Base-by-base conservation (phyloP, 2,329 filamentous ascomycete species). In the Pseudonectria buxi region DNA sequence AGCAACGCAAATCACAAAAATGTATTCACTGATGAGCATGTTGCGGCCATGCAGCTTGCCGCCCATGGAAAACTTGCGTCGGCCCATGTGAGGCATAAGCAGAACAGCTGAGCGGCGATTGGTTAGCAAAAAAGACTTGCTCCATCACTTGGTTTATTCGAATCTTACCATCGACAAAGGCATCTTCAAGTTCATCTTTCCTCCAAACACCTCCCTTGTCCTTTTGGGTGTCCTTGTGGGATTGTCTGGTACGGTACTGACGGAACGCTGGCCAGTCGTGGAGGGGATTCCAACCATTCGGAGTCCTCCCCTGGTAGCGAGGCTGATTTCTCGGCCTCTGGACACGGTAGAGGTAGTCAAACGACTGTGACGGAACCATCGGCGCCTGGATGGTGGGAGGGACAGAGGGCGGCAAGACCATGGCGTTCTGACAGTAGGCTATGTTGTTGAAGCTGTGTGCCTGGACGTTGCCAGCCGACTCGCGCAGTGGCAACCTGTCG, bases 11-110 rank as follows among this genome's bases (percentile, higher is more conserved):
- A 64, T 58, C 33, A 57, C 54, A 37, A 64, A 82, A 29, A 83
- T 69, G 57, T 83, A 83, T 57, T 81, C 76, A 50, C 71, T 74
- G 50, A 84, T 82, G 37, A 84, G 67, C 71, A 82, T 81, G 59
- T 84, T 84, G 32, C 80, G 74, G 4, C 80, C 79, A 47, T 79
- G 76, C 26, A 75, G 72, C 53, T 78, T 74, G 25, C 74, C 71
- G 43, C 72, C 71, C 61, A 79, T 78, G 39, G 72, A 77, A 53
- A 78, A 80, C 61, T 83, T 83, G 50, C 75, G 72, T 33, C 78
- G 69, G 24, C 77, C 77, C 71, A 83, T 80, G 46, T 73, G 70
- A 29, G 79, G 78, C 55, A 83, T 79, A 32, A 80, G 63, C 32
- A 82, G 62, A 10, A 83, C 68, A 36, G 78, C 79, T 83, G 18